Percentiles rank a stretch among this genome's conserved stretches.
Evolutionary conservation across 306 rosid species (phyloP).

Genomic region (Carpinus fangiana): DNA sequence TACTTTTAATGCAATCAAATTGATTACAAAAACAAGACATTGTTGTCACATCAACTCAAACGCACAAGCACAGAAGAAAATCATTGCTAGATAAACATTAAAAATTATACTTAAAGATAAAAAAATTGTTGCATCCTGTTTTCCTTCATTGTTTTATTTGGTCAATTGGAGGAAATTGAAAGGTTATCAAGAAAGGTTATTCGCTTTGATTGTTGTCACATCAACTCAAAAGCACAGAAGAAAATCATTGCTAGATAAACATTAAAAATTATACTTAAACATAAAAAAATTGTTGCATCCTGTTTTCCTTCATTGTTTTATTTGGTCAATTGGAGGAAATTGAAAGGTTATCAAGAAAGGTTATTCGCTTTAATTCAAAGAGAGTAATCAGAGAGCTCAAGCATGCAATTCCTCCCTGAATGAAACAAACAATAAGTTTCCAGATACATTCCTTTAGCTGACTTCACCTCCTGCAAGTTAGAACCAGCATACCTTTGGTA

Average conservation of each 20-base stretch:
- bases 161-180: not conserved
- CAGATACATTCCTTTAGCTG: not conserved
- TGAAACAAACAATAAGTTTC: not conserved
- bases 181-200: slow-evolving; percentile 1
- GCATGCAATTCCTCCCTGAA: not conserved
- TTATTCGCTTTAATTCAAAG: not conserved
- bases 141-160: not conserved
- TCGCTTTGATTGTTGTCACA: not conserved
- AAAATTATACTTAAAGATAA: not conserved
- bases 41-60: not conserved
- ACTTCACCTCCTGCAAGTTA: not conserved
- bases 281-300: not conserved
- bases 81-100: not conserved
- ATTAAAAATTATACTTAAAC: not conserved
- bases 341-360: not conserved
- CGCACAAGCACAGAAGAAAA: not conserved
- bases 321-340: not conserved
- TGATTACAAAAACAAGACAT: not conserved
- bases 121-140: not conserved
- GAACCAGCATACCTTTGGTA: not conserved
- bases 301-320: not conserved
- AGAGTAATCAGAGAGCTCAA: not conserved
- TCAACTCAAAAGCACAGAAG: not conserved
- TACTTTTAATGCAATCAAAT: not conserved
- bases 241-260: not conserved